Base-by-base conservation (phyloP, 345 rosid species). In the Erysimum cheiranthoides region DNA sequence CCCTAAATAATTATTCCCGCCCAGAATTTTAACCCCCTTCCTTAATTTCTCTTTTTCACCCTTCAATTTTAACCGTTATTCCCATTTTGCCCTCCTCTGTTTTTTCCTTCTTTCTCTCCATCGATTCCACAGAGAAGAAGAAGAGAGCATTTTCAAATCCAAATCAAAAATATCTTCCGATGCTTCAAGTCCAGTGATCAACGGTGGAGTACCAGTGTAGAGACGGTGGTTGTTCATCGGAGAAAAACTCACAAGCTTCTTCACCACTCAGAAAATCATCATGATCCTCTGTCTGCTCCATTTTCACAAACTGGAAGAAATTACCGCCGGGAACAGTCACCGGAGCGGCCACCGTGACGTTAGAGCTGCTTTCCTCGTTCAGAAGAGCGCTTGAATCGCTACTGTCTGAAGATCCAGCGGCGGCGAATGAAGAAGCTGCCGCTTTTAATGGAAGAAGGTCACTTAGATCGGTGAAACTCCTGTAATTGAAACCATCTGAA, bases 271-370 rank as follows among this genome's bases (percentile, higher is more conserved):
- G 82, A 86, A 95, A 89, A 21, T 89, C 85, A 35, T 82, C 82
- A 36, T 88, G 97, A 70, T 92, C 98, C 80, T 90, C 97, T 80
- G 84, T 72, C 73, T 92, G 91, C 74, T 90, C 99, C 89, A 78
- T 76, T 81, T 95, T 95, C 86, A 92, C 97, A 45, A 74, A 89
- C 78, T 82, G 88, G 13, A 81, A 10, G 43, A 83, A 17, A 82
- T 42, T 61, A 18, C 78, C 1, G 34, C 70, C 72, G 69, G 77
- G 65, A 84, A 81, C 47, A 43, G 73, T 66, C 79, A 47, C 61
- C 79, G 81, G 66, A 8, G 88, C 80, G 18, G 86, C 83, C 39
- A 84, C 82, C 27, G 83, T 82, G 3, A 40, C 85, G 79, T 80
- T 88, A 1, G 93, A 88, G 84, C 88, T 88, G 79, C 84, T 88